A percentile compares a stretch with the other conserved stretches of the same genome.
phyloP scores from a whole-genome alignment of 352 stramenopile genomes.

The Globisporangium irregulare region DNA sequence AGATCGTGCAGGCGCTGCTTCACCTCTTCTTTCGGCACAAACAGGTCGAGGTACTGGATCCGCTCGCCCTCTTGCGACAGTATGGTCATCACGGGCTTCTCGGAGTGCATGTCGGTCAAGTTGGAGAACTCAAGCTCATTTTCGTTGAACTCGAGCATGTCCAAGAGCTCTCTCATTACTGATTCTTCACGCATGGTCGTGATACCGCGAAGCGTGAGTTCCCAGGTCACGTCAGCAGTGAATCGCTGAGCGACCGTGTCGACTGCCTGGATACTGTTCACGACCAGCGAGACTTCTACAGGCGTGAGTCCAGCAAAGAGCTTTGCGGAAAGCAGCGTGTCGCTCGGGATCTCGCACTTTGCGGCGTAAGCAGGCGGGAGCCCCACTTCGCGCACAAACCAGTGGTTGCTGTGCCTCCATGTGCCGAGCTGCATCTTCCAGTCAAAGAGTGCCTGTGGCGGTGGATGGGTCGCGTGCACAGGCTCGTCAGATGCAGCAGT shows the following conservation, averaged over 20 bases:
- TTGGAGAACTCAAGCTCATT: slow-evolving; percentile 32
- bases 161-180: slow-evolving; percentile 27
- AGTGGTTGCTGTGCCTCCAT: slow-evolving; percentile 42
- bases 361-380: slow-evolving; percentile 14
- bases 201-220: slow-evolving; percentile 24
- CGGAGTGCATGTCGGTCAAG: slow-evolving; percentile 18
- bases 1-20: slow-evolving; percentile 15
- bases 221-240: slow-evolving; percentile 31
- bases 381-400: slow-evolving; percentile 49
- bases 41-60: slow-evolving; percentile 15
- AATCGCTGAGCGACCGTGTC: slow-evolving; percentile 31
- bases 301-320: slow-evolving; percentile 26
- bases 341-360: neutral
- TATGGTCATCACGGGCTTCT: slow-evolving; percentile 9
- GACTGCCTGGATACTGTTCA: slow-evolving; percentile 26
- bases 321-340: slow-evolving; percentile 11
- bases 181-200: slow-evolving; percentile 32
- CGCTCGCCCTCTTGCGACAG: slow-evolving; percentile 6
- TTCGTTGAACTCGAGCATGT: slow-evolving; percentile 30
- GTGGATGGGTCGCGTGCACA: neutral
- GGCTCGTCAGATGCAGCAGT: neutral
- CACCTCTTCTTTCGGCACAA: slow-evolving; percentile 5
- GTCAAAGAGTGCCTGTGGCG: slow-evolving; percentile 34
- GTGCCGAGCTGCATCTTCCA: slow-evolving; percentile 60
- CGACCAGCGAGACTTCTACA: slow-evolving; percentile 19